Conservation (phyloP, 2,329 filamentous ascomycete genomes). For the Paecilomyces sp. region DNA sequence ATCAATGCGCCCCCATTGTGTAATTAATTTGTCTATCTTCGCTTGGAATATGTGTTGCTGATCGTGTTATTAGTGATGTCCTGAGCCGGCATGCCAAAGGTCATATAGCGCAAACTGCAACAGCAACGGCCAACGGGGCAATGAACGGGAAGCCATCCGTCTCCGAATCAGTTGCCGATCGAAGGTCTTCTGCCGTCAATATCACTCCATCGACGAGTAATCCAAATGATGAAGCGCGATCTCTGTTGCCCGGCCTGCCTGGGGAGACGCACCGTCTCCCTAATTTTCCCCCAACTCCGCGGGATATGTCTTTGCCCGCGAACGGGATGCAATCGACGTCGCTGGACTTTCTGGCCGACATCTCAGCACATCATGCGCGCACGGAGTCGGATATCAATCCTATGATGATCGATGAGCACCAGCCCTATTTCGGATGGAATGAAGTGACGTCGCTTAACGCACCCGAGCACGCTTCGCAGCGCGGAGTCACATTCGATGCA, state of each 20-base stretch:
- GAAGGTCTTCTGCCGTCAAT: slow-evolving; percentile 15
- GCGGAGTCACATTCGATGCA: slow-evolving; percentile 16
- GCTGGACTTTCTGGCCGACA: slow-evolving; percentile 32
- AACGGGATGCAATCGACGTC: slow-evolving; percentile 26
- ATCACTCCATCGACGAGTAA: slow-evolving; percentile 7
- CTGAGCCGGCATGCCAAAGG: slow-evolving; percentile 47
- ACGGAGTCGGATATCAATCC: slow-evolving; percentile 18
- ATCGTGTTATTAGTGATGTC: slow-evolving; percentile 34
- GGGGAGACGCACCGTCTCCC: slow-evolving; percentile 11
- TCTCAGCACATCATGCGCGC: slow-evolving; percentile 27
- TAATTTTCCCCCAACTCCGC: slow-evolving; percentile 12
- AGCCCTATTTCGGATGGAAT: slow-evolving; percentile 24
- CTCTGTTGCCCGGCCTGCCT: slow-evolving; percentile 9
- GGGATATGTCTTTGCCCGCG: slow-evolving; percentile 19
- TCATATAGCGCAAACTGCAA: slow-evolving; percentile 28
- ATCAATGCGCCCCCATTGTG: too few relatives aligned
- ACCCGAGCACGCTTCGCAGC: slow-evolving; percentile 13
- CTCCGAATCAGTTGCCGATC: slow-evolving; percentile 18
- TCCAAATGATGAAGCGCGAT: slow-evolving; percentile 8
- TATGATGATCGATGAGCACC: slow-evolving; percentile 22
- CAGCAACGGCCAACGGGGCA: slow-evolving; percentile 5
- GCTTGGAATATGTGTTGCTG: background rate
- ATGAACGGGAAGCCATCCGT: slow-evolving; percentile 25
- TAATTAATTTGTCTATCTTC: too few relatives aligned
- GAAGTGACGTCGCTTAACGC: slow-evolving; percentile 12